These are phyloP conservation scores for Ceratobasidium sp. DNA, from an alignment of 1,284 basidiomycete species.

Conservation along the genomic window DNA sequence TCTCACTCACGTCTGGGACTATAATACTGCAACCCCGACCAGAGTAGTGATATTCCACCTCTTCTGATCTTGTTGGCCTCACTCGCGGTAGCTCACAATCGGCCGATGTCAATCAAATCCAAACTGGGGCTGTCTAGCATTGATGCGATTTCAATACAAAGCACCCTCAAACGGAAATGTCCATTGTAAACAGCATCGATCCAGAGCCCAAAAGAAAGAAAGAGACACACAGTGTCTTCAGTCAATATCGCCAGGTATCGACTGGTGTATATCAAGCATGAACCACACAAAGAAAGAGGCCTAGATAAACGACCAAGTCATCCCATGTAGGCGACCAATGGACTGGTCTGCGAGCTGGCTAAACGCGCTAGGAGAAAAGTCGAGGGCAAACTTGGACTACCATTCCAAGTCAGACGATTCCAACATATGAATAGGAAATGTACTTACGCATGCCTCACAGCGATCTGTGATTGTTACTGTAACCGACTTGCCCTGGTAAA, in stretches of 20 bases:
- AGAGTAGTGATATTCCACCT: not conserved
- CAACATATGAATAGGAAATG: slow-evolving; percentile 23
- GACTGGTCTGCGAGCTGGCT: slow-evolving; percentile 49
- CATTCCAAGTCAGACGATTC: not conserved
- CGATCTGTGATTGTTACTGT: slow-evolving; percentile 65
- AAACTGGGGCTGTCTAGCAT: not conserved
- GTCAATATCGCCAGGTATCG: slow-evolving; percentile 13
- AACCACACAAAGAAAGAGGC: not conserved
- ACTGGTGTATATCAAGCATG: slow-evolving; percentile 5
- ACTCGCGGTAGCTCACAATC: not conserved
- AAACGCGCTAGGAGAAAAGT: slow-evolving; percentile 59
- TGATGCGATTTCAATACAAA: not conserved
- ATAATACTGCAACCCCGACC: not conserved
- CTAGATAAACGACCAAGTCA: slow-evolving; percentile 57
- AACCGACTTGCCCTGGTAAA: slow-evolving; percentile 59
- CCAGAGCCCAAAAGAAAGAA: slow-evolving; percentile 5
- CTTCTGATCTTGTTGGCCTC: not conserved
- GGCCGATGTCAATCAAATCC: not conserved
- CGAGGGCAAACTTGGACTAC: slow-evolving; percentile 55
- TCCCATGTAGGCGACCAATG: slow-evolving; percentile 60
- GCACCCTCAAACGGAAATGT: slow-evolving; percentile 29
- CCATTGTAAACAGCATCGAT: slow-evolving; percentile 22
- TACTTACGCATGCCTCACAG: slow-evolving; percentile 61
- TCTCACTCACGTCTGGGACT: not conserved
- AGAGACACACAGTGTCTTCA: slow-evolving; percentile 19